Evolutionary conservation across 352 stramenopile genomes (phyloP), one percentile per base, ranked within the genome.

Genomic region (Phytopythium cucurbitacearum): DNA sequence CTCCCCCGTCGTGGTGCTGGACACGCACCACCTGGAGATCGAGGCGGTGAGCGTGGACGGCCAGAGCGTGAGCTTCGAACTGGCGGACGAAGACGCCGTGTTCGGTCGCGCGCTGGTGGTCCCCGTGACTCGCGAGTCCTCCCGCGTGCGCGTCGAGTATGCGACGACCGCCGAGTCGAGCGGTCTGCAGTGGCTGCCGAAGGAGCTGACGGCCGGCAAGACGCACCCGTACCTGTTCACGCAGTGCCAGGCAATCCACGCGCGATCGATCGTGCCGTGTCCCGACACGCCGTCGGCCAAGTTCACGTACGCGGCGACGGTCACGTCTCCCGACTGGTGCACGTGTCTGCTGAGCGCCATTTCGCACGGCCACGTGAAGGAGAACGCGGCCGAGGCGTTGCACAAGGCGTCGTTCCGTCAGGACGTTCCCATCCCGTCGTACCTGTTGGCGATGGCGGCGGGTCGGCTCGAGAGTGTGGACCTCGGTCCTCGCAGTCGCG

Each of bases 181-280:
- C 44, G 94, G 91, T 1, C 59, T 95, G 8, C 91, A 98, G 59
- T 98, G 91, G 90, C 81, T 98, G 10, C 69, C 72, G 6, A 95
- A 96, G 43, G 77, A 89, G 53, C 95, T 98, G 64, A 99, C 96
- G 39, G 89, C 91, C 15, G 94, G 87, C 13, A 97, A 98, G 65
- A 87, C 83, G 44, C 76, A 95, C 56, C 95, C 96, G 8, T 99
- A 98, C 67, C 70, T 98, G 28, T 98, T 97, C 68, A 98, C 91
- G 16, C 92, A 98, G 61, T 95, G 85, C 58, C 82, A 92, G 40
- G 94, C 95, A 5, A 99, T 99, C 65, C 95, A 99, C 66, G 93
- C 94, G 7, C 84, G 97, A 21, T 96, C 80, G 5, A 73, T 99
- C 38, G 51, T 99, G 36, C 97, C 97, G n/a, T 98, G 94, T 64